Evolutionary conservation across 1,139 yeast species (phyloP), one percentile per base, ranked within the genome.

Genomic region (Nakaseomyces glabratus): DNA sequence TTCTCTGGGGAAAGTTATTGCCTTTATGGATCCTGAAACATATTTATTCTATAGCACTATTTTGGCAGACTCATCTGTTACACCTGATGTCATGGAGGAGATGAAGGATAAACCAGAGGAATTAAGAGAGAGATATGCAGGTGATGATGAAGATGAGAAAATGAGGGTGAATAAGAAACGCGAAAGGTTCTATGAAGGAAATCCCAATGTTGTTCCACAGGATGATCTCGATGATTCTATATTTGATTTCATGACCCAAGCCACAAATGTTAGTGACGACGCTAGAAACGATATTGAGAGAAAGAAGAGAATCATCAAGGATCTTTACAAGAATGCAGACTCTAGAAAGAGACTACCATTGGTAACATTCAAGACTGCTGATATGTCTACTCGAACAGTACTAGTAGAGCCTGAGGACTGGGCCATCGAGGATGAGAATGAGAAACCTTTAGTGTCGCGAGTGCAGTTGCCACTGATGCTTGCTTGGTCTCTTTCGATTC

Each of bases 401-500:
- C 58, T 82, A 9, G 82, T 86, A 1, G 73, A 70, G 28, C 75
- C 80, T 1, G 95, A 88, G 52, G 75, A 71, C 4, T 90, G 94
- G 71, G 66, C 68, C 1, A 63, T 84, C 19, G 81, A 75, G 40
- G 79, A 76, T 51, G 74, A 72, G 36, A 61, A 65, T 26, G 77
- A 75, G 18, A 61, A 58, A 21, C 67, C 72, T 3, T 46, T 71
- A 32, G 79, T 69, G 3, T 60, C 73, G 11, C 65, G 94, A 43
- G 61, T 63, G 0, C 95, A 85, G 51, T 53, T 90, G 2, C 99
- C 99, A 0, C 61, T 90, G 35, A 79, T 86, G 48, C 63, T 88
- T 12, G 95, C 98, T 0, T 90, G 97, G 96, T 88, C 98, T 0
- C 61, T 90, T 28, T 85, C 96, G 0, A 88, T 90, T 34, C 99